A percentile compares a stretch with the other conserved stretches of the same genome.
These are phyloP conservation scores for Laetiporus sulphureus DNA, from an alignment of 1,284 basidiomycete genomes.

Conservation along the genomic window DNA sequence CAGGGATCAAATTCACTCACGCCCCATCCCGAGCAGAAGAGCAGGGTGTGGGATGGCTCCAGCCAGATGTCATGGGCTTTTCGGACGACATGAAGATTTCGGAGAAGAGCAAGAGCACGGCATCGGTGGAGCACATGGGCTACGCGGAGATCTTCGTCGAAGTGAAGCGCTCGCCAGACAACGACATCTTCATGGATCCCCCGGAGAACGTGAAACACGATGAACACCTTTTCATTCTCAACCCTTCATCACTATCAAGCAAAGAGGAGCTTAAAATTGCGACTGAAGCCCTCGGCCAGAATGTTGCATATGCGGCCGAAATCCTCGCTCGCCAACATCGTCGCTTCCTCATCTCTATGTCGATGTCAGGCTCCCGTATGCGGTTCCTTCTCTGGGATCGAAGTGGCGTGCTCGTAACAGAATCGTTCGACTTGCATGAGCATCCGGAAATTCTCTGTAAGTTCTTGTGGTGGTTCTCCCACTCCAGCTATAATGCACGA, in stretches of 20 bases:
- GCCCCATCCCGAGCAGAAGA: no score
- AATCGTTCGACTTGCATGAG: slow-evolving; percentile 7
- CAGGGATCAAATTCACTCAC: no score
- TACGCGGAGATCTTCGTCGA: slow-evolving; percentile 1
- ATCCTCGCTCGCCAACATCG: slow-evolving; percentile 10
- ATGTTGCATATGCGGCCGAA: slow-evolving; percentile 6
- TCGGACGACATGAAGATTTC: no score
- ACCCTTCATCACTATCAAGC: not conserved
- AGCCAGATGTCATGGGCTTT: no score
- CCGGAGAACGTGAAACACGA: not conserved
- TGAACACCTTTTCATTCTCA: not conserved
- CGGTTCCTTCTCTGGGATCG: slow-evolving; percentile 11
- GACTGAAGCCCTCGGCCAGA: slow-evolving; percentile 8
- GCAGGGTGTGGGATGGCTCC: no score
- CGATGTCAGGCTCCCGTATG: not conserved
- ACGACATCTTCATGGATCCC: slow-evolving; percentile 3
- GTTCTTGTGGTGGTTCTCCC: slow-evolving; percentile 11
- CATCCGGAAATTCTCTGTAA: slow-evolving; percentile 8
- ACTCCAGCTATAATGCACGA: slow-evolving; percentile 2
- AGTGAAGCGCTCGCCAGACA: not conserved
- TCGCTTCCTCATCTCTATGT: slow-evolving; percentile 6
- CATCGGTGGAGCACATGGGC: not conserved
- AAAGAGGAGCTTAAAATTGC: no score
- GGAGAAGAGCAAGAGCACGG: no score
- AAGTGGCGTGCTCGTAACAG: slow-evolving; percentile 7